Evolutionary conservation across 352 stramenopile genomes (phyloP).

Genomic region (Paralagenidium karlingii): DNA sequence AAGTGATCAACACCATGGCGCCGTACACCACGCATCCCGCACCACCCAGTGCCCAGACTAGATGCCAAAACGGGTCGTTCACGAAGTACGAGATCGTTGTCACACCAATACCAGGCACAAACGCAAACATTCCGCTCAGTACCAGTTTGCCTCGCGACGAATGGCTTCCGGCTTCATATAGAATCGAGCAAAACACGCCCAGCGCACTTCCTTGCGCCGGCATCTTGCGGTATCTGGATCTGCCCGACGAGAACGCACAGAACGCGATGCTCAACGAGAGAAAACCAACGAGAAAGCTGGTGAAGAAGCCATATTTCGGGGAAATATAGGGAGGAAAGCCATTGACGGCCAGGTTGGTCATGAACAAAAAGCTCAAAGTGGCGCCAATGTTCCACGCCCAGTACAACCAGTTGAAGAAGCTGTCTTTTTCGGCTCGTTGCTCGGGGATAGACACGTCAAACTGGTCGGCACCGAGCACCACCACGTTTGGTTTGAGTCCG

Average conservation of each 20-base stretch:
- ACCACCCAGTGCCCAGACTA: constrained; percentile 40
- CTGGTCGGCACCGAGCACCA: constrained; percentile 66
- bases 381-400: constrained; percentile 88
- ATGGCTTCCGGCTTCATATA: constrained; percentile 39
- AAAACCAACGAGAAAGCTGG: constrained; percentile 77
- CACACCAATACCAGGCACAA: constrained; percentile 57
- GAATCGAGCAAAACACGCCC: constrained; percentile 50
- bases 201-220: constrained; percentile 69
- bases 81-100: constrained; percentile 80
- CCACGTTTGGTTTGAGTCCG: constrained; percentile 71
- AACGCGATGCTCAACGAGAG: constrained; percentile 67
- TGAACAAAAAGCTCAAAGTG: constrained; percentile 82
- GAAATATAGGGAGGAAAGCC: constrained; percentile 75
- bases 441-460: constrained; percentile 61
- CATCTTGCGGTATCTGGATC: constrained; percentile 41
- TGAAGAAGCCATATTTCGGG: constrained; percentile 75
- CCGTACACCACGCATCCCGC: constrained; percentile 47
- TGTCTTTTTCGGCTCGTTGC: constrained; percentile 69
- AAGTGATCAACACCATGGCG: constrained; percentile 52
- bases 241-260: constrained; percentile 65
- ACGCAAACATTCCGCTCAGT: constrained; percentile 54
- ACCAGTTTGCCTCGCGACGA: constrained; percentile 53
- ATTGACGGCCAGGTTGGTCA: constrained; percentile 86
- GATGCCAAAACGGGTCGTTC: constrained; percentile 31
- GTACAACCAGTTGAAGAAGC: constrained; percentile 93